These are phyloP conservation scores for Phoma sp. DNA, from an alignment of 2,329 filamentous ascomycete genomes.

Conservation along the genomic window DNA sequence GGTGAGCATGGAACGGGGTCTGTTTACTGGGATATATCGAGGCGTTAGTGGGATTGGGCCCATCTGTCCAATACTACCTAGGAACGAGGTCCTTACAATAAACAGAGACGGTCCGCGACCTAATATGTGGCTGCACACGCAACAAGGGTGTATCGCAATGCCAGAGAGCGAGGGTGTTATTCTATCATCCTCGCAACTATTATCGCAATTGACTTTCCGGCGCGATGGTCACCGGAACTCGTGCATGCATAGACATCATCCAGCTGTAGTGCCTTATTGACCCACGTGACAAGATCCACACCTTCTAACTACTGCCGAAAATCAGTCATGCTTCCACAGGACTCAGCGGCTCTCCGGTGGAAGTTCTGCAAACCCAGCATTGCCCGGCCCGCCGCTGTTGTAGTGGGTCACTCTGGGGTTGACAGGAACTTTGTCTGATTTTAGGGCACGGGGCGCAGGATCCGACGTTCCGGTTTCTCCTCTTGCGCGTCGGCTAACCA, in stretches of 20 bases:
- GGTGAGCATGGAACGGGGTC: conserved; percentile 27
- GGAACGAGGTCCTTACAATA: conserved; percentile 15
- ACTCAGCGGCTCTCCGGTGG: conserved; percentile 14
- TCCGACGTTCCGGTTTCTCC: conserved; percentile 32
- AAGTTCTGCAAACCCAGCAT: conserved; percentile 20
- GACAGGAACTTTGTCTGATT: not conserved
- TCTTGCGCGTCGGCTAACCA: conserved; percentile 32
- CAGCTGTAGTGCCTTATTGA: conserved; percentile 27
- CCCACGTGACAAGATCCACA: conserved; percentile 27
- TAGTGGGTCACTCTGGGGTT: conserved; percentile 1
- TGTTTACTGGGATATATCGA: conserved; percentile 21
- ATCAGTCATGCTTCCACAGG: conserved; percentile 13
- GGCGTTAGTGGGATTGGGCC: conserved; percentile 25
- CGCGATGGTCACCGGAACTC: conserved; percentile 38
- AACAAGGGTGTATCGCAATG: conserved; percentile 1
- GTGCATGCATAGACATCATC: conserved; percentile 33
- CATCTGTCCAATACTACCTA: conserved; percentile 30
- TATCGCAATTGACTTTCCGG: conserved; percentile 24
- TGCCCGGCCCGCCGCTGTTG: conserved; percentile 15
- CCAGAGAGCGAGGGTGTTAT: not conserved
- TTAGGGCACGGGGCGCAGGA: not conserved
- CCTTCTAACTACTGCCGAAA: conserved; percentile 6
- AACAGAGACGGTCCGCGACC: conserved; percentile 19
- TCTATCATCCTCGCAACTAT: conserved; percentile 1
- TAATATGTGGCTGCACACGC: conserved; percentile 1